phyloP scores from a whole-genome alignment of 805 yeast species.

The Schwanniomyces sp. region DNA sequence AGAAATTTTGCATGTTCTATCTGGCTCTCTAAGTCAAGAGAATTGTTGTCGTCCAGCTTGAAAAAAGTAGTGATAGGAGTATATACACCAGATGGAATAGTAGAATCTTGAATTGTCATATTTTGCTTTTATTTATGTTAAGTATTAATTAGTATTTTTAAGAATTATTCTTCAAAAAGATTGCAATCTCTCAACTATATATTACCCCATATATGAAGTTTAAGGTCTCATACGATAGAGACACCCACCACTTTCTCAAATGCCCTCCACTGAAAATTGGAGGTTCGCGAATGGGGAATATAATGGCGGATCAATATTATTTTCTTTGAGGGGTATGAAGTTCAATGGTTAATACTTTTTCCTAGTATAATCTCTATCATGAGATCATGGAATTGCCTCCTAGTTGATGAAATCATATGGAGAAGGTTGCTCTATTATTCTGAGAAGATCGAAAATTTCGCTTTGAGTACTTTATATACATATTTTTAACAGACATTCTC shows the following conservation, averaged over 20 bases:
- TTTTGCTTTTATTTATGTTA: neutral
- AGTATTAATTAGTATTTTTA: neutral
- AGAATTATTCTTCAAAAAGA: neutral
- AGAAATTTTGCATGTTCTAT: constrained; percentile 26
- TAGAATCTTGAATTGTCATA: neutral
- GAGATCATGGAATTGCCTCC: neutral
- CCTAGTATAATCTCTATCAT: neutral
- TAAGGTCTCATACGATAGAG: neutral
- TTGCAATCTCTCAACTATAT: neutral
- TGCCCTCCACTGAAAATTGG: neutral
- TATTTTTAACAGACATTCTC: neutral
- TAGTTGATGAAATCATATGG: neutral
- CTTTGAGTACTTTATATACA: neutral
- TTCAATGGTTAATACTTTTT: neutral
- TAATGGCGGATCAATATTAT: neutral
- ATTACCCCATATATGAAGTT: neutral
- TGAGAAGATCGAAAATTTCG: too few species aligned
- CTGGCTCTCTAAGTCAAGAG: constrained; percentile 29
- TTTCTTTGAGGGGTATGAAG: neutral
- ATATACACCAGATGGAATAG: constrained; percentile 21
- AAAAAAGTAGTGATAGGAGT: constrained; percentile 28
- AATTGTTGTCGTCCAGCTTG: constrained; percentile 19
- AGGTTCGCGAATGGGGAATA: neutral
- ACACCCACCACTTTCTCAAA: neutral
- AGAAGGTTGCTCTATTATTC: neutral